Percentiles rank a stretch among this genome's conserved stretches.
These are phyloP conservation scores for Talaromyces sp. DNA, from an alignment of 2,329 filamentous ascomycete genomes.

Conservation along the genomic window DNA sequence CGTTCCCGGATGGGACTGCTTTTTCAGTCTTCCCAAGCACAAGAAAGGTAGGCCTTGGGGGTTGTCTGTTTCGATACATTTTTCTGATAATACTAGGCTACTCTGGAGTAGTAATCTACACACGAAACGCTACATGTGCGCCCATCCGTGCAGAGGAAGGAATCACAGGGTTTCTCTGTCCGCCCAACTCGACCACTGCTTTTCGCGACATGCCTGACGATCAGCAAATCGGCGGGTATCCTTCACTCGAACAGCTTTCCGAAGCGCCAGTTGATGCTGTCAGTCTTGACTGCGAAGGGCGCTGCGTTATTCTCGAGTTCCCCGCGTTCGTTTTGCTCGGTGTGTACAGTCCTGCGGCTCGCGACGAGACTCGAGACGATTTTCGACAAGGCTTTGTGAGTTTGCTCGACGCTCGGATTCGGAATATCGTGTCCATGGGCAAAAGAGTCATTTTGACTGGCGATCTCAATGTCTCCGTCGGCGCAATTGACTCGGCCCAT, in stretches of 20 bases:
- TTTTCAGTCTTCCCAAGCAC: slow-evolving; percentile 85
- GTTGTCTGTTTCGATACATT: neutral
- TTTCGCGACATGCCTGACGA: slow-evolving; percentile 71
- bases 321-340: slow-evolving; percentile 91
- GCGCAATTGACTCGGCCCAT: slow-evolving; percentile 71
- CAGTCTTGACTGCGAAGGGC: slow-evolving; percentile 81
- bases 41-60: slow-evolving; percentile 68
- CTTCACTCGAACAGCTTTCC: slow-evolving; percentile 62
- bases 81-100: slow-evolving; percentile 60
- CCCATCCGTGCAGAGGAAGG: slow-evolving; percentile 92
- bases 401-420: slow-evolving; percentile 74
- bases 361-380: slow-evolving; percentile 75
- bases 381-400: slow-evolving; percentile 78
- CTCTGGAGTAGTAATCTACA: slow-evolving; percentile 93
- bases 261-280: slow-evolving; percentile 61
- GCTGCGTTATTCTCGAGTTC: slow-evolving; percentile 88
- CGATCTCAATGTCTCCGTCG: slow-evolving; percentile 75
- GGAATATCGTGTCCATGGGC: slow-evolving; percentile 74
- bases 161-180: slow-evolving; percentile 73
- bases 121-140: slow-evolving; percentile 75
- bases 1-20: slow-evolving; percentile 91
- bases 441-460: slow-evolving; percentile 83
- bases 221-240: slow-evolving; percentile 86
- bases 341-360: slow-evolving; percentile 84
- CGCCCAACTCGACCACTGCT: slow-evolving; percentile 63